Conservation (phyloP, 2,329 filamentous ascomycete species). For the Aspergillus clavatus region DNA sequence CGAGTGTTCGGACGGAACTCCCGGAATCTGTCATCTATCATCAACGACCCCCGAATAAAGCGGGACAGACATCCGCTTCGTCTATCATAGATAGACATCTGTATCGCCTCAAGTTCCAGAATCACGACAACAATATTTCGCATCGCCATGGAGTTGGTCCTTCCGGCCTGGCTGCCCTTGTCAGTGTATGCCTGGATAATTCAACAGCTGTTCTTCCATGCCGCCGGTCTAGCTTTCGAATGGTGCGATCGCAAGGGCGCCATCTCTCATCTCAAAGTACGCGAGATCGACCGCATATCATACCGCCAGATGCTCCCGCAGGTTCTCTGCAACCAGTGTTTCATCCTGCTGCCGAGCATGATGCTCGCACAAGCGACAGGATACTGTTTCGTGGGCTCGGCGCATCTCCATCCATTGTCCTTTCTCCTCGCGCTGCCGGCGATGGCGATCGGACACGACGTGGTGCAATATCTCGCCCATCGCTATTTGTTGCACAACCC, state of each 20-base stretch:
- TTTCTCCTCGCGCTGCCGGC: neutral
- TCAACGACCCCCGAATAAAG: neutral
- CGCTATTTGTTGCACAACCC: neutral
- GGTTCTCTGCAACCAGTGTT: neutral
- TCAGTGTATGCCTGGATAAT: neutral
- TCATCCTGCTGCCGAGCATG: slow-evolving; percentile 1
- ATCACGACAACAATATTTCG: neutral
- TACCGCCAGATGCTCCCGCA: neutral
- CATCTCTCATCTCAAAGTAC: neutral
- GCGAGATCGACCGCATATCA: neutral
- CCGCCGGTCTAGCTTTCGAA: neutral
- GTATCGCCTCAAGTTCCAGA: neutral
- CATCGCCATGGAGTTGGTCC: neutral
- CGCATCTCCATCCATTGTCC: neutral
- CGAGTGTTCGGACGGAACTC: neutral
- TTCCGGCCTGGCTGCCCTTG: neutral
- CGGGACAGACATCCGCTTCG: neutral
- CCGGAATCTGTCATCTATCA: neutral
- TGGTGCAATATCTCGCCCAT: neutral
- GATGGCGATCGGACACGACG: neutral
- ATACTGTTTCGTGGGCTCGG: neutral
- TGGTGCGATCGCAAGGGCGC: neutral
- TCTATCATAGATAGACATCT: neutral
- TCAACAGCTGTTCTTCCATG: neutral
- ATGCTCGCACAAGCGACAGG: neutral